Evolutionary conservation across 2,329 filamentous ascomycete genomes (phyloP), one percentile per base, ranked within the genome.

Genomic region (Zymoseptoria ardabiliae): DNA sequence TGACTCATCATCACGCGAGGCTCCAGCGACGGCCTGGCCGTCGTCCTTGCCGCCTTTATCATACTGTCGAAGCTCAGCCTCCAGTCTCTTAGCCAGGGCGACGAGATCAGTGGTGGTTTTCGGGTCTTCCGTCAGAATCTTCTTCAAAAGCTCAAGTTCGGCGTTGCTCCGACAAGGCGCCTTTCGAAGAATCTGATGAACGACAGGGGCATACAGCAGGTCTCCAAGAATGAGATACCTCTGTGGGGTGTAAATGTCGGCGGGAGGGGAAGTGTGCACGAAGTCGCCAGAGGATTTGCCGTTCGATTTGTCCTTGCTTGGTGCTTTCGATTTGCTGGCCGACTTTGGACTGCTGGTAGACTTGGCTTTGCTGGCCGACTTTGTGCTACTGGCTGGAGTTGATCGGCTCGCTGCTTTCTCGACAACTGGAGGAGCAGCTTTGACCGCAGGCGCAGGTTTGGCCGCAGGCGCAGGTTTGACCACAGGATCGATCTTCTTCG

Each of bases 161-260:
- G 61, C 41, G 23, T 59, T 56, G 4, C 58, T 30, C 50, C 50
- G 11, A 30, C 50, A 45, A 61, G 30, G 28, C 45, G 22, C 25
- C 41, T 51, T 54, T n/a, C 51, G 56, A 13, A 63, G 49, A 10
- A 63, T 23, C 30, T 55, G 35, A 54, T 59, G 52, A 13, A 59
- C 61, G 11, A 59, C 45, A 10, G 58, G 54, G 52, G 58, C 61
- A 48, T 58, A 61, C 23, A 58, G 58, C 17, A 63, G 52, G 20
- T 61, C 54, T 49, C 61, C 61, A 13, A 63, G 50, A 17, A 63
- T 60, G 10, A 45, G 35, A 13, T 45, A 45, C 17, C 35, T 45
- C 35, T 45, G 35, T 17, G 35, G 35, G 13, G 35, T 45, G 35
- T 45, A 45, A n/a, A 45, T 45, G 35, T 45, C 35, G 35, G 35